phyloP scores from a whole-genome alignment of 345 rosid species.

The Rhodomyrtus tomentosa region DNA sequence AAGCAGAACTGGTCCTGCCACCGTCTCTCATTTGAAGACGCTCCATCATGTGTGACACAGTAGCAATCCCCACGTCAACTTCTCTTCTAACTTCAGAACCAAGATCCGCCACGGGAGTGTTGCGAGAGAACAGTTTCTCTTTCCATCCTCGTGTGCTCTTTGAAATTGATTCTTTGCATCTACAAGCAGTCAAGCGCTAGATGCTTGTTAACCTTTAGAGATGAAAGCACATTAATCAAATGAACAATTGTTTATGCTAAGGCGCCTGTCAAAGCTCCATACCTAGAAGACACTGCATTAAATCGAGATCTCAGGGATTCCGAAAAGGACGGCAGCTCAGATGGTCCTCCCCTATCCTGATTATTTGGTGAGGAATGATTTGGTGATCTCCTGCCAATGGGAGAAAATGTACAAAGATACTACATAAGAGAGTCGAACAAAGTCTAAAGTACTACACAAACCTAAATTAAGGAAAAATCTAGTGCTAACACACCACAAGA shows the following conservation, averaged over 20 bases:
- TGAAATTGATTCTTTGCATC: slow-evolving; percentile 91
- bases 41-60: slow-evolving; percentile 84
- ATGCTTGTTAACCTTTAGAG: not conserved
- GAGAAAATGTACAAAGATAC: not conserved
- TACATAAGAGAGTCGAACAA: not conserved
- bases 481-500: not conserved
- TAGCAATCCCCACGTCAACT: slow-evolving; percentile 75
- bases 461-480: not conserved
- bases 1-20: slow-evolving; percentile 22
- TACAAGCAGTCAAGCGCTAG: slow-evolving; percentile 3
- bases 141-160: slow-evolving; percentile 94
- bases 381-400: slow-evolving; percentile 28
- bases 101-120: slow-evolving; percentile 48
- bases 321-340: slow-evolving; percentile 78
- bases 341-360: slow-evolving; percentile 85
- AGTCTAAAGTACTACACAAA: not conserved
- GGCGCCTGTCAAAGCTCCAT: not conserved
- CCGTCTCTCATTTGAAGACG: slow-evolving; percentile 51
- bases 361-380: slow-evolving; percentile 41
- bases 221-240: not conserved
- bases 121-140: slow-evolving; percentile 82
- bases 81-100: slow-evolving; percentile 85
- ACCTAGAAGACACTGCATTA: slow-evolving; percentile 75
- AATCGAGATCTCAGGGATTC: slow-evolving; percentile 72
- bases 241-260: not conserved